phyloP scores from a whole-genome alignment of 305 asterid genomes.

The Fraxinus albicans region DNA sequence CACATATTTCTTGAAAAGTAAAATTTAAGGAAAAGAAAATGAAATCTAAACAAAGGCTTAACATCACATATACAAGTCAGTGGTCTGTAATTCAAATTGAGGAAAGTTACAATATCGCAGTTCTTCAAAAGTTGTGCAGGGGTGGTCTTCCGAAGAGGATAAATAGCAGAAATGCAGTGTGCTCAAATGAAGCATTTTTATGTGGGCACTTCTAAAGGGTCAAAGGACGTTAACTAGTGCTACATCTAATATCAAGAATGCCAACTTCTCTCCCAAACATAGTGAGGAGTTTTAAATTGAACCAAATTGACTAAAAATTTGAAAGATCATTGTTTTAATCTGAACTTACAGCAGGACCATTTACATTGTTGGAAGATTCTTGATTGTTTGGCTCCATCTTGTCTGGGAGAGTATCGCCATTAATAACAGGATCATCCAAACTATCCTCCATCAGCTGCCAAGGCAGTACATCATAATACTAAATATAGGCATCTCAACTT shows the following conservation, averaged over 20 bases:
- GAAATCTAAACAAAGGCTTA: neutral
- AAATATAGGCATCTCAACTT: conserved; percentile 19
- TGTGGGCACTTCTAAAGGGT: neutral
- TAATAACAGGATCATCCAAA: conserved; percentile 39
- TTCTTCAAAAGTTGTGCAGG: conserved; percentile 4
- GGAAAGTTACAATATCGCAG: neutral
- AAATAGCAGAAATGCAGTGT: neutral
- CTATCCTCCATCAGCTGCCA: conserved; percentile 71
- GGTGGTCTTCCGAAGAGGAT: conserved; percentile 9
- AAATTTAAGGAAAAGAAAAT: neutral
- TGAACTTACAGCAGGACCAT: conserved; percentile 49
- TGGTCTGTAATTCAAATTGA: neutral
- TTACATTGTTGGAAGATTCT: conserved; percentile 36
- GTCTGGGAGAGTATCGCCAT: conserved; percentile 42
- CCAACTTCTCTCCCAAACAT: conserved; percentile 11
- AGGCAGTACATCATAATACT: conserved; percentile 19
- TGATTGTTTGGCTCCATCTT: conserved; percentile 43
- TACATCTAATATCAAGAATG: neutral
- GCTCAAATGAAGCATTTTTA: neutral
- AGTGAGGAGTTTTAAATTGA: conserved; percentile 5
- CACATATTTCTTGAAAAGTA: neutral
- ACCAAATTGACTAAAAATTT: conserved; percentile 2
- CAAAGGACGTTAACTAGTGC: neutral
- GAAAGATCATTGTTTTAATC: conserved; percentile 10
- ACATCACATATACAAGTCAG: neutral